Evolutionary conservation across 805 yeast species (phyloP).

Genomic region (Hanseniaspora pseudoguilliermondii): DNA sequence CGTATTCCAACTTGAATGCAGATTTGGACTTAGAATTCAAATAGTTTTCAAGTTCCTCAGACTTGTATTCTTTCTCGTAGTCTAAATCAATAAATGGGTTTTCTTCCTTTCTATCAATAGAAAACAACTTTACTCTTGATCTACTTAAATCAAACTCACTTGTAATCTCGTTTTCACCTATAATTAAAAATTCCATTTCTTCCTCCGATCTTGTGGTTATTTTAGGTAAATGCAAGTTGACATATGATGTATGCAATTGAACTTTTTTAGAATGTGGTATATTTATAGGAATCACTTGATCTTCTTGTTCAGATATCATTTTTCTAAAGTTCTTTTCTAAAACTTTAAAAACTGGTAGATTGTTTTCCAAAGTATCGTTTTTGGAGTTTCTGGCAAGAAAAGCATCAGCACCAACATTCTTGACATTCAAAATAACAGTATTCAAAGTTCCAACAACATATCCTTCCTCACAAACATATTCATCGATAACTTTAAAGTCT

Average conservation of each 20-base stretch:
- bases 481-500: conserved; percentile 5
- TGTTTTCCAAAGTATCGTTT: neutral
- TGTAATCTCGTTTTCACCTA: conserved; percentile 8
- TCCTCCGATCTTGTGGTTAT: conserved; percentile 8
- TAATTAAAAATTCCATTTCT: conserved; percentile 5
- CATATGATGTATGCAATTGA: conserved; percentile 2
- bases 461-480: conserved; percentile 1
- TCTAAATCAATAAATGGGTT: conserved; percentile 8
- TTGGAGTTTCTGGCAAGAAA: conserved; percentile 9
- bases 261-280: conserved; percentile 7
- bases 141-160: conserved; percentile 12
- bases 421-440: conserved; percentile 2
- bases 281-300: conserved; percentile 11
- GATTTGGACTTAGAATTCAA: conserved; percentile 32
- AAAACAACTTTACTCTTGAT: conserved; percentile 15
- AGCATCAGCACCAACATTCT: conserved; percentile 12
- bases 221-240: conserved; percentile 10
- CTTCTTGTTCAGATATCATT: conserved; percentile 10
- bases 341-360: neutral
- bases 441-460: conserved; percentile 9
- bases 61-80: conserved; percentile 10
- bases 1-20: conserved; percentile 26
- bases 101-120: conserved; percentile 11
- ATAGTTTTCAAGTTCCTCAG: conserved; percentile 13
- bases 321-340: conserved; percentile 10